Base-by-base conservation (phyloP, 129 eudicot species). In the Flaveria linearis region DNA sequence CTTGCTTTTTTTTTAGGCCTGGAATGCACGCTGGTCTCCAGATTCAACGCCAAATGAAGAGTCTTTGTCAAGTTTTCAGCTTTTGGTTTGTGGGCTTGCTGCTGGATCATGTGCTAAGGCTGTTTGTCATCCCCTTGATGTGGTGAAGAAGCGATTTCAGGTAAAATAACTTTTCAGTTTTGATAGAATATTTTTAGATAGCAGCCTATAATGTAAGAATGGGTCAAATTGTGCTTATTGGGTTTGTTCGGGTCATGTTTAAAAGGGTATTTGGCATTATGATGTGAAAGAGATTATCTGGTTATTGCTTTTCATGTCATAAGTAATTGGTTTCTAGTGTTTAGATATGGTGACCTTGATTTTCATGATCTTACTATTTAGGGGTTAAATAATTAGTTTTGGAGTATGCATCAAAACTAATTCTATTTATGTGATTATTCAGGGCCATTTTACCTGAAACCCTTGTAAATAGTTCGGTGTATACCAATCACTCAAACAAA, bases 81-180 rank as follows among this genome's bases (percentile, higher is more conserved):
- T 94, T 82, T 91, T 88, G 61, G 72, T 86, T 2, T 94, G 98
- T 77, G 98, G 98, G 15, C 71, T 94, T 46, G 98, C 90, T 71
- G 91, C 97, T 6, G 98, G 98, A 55, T 86, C 93, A 57, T 86
- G 87, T 80, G 98, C 97, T 47, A 94, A 94, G 79, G 90, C 87
- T 63, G 96, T 91, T 25, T 94, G 98, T 53, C 98, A 94, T 79
- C 98, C 98, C 1, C 96, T 94, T 78, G 98, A 94, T 76, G 98
- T 94, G 13, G 90, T 94, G 17, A 94, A 94, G 86, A 94, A 94
- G 90, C 87, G 98, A 72, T 94, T 94, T 70, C 98, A 94, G 97
- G 98, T 94, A 84, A 7, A 39, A 58, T 0, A 5, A 5, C 9
- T 41, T 56, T n/a, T 22, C 57, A 15, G 5, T 58, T 42, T 18